A percentile compares a stretch with the other conserved stretches of the same genome.
These are phyloP conservation scores for Fusarium avenaceum DNA, from an alignment of 2,329 filamentous ascomycete species.

Conservation along the genomic window DNA sequence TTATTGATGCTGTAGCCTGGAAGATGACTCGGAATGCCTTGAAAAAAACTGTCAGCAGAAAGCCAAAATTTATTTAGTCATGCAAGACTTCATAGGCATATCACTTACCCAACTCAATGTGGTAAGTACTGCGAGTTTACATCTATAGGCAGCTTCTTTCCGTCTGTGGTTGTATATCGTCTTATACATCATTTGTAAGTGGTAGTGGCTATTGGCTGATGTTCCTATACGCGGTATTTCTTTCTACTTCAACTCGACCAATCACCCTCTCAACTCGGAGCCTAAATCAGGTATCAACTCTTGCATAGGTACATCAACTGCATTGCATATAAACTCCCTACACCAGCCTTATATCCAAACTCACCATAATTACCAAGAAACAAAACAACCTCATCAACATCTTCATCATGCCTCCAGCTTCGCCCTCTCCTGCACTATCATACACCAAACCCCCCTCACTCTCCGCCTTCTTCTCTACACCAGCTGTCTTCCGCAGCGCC, in stretches of 20 bases:
- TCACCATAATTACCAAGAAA: neutral
- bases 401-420: slow-evolving; percentile 10
- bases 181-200: neutral
- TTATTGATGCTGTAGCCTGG: neutral
- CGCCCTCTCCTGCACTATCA: slow-evolving; percentile 27
- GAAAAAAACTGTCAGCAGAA: too few species aligned
- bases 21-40: too few species aligned
- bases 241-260: slow-evolving; percentile 11
- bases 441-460: slow-evolving; percentile 40
- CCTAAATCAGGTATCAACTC: slow-evolving; percentile 33
- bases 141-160: neutral
- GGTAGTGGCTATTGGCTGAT: neutral
- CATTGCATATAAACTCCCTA: neutral
- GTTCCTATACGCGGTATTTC: slow-evolving; percentile 17
- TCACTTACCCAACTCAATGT: neutral
- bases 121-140: neutral
- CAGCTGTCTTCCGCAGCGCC: slow-evolving; percentile 34
- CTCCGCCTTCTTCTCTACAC: slow-evolving; percentile 22
- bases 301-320: slow-evolving; percentile 10
- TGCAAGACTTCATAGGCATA: neutral
- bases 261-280: slow-evolving; percentile 33
- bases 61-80: neutral
- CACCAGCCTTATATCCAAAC: neutral
- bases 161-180: neutral
- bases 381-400: neutral